Evolutionary conservation across 495 filamentous ascomycete species (phyloP).

Genomic region (Melanomma pulvis-pyrius): DNA sequence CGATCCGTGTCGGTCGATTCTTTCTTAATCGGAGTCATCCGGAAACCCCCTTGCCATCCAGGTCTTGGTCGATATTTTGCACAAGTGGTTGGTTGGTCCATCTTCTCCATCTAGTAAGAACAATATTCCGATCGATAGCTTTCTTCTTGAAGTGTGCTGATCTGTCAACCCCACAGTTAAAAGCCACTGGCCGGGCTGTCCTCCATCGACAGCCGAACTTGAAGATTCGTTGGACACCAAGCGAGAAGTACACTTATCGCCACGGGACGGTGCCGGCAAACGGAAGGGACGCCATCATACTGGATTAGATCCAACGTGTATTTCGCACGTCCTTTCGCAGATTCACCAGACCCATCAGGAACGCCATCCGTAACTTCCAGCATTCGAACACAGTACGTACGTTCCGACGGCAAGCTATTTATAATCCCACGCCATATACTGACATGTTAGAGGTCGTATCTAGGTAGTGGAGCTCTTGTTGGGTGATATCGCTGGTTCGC

Average conservation of each 20-base stretch:
- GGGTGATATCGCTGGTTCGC: slow-evolving; percentile 30
- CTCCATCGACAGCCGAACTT: slow-evolving; percentile 23
- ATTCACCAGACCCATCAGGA: background rate
- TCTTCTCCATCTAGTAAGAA: background rate
- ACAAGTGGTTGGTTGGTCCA: background rate
- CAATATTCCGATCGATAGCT: slow-evolving; percentile 13
- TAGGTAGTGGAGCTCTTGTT: background rate
- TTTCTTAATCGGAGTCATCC: slow-evolving; percentile 2
- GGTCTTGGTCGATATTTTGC: background rate
- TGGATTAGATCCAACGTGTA: background rate
- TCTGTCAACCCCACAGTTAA: slow-evolving; percentile 22
- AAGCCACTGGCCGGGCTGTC: slow-evolving; percentile 13
- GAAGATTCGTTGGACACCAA: slow-evolving; percentile 31
- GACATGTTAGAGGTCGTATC: slow-evolving; percentile 7
- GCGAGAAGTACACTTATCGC: slow-evolving; percentile 23
- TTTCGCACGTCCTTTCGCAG: background rate
- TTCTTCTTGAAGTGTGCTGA: slow-evolving; percentile 22
- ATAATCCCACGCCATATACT: background rate
- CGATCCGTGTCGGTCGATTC: background rate
- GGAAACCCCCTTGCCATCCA: background rate
- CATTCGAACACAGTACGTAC: slow-evolving; percentile 24
- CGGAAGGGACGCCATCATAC: slow-evolving; percentile 10
- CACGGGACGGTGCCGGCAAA: slow-evolving; percentile 23
- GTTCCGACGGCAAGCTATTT: background rate
- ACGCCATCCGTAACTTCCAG: background rate